Conservation (phyloP, 2,329 filamentous ascomycete genomes). For the Epichloe sibirici region DNA sequence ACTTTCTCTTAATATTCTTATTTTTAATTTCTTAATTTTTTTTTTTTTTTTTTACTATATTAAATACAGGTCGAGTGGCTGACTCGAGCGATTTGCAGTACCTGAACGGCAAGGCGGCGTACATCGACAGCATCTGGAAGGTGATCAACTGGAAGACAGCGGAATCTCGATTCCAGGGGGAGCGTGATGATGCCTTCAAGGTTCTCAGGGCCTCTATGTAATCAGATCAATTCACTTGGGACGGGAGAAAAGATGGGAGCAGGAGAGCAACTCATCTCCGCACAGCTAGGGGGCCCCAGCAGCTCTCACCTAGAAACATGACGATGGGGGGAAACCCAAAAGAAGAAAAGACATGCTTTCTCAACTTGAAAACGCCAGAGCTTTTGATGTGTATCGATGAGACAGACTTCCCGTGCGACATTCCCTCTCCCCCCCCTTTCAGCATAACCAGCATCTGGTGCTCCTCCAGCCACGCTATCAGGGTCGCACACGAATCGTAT, state of each 20-base stretch:
- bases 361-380: too few relatives aligned
- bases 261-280: too few relatives aligned
- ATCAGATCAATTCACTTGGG: background rate
- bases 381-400: background rate
- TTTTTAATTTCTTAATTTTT: too few relatives aligned
- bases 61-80: background rate
- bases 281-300: too few relatives aligned
- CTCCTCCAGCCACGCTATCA: constrained; percentile 1
- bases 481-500: constrained; percentile 2
- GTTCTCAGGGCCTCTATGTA: constrained; percentile 30
- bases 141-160: constrained; percentile 67
- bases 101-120: constrained; percentile 61
- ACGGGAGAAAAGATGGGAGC: too few relatives aligned
- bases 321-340: too few relatives aligned
- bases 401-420: background rate
- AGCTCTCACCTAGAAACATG: too few relatives aligned
- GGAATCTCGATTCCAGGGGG: constrained; percentile 47
- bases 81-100: constrained; percentile 41
- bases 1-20: constrained; percentile 3
- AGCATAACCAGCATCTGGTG: constrained; percentile 6
- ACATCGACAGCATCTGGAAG: constrained; percentile 66
- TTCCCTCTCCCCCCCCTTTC: background rate
- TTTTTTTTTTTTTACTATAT: background rate
- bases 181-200: constrained; percentile 33
- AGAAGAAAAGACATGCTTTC: too few relatives aligned